Evolutionary conservation across 2,329 filamentous ascomycete genomes (phyloP), one percentile per base, ranked within the genome.

Genomic region (Chaetomium strumarium): DNA sequence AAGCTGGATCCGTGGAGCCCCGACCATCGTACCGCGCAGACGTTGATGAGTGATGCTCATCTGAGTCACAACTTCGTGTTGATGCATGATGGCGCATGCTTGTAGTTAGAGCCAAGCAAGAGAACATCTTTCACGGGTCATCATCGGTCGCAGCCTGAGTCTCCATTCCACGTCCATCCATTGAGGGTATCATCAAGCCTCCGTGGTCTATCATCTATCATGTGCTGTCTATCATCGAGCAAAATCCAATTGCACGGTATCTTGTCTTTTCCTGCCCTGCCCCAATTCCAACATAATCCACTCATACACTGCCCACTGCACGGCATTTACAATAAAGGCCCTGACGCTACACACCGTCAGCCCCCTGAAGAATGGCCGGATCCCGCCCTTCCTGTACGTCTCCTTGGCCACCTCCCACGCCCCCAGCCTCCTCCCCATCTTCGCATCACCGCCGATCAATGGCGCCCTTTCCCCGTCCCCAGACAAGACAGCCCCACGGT

Each of bases 251-350:
- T 41, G 37, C 36, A 8, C 11, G 14, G 3, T 5, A 16, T 13
- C 38, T 33, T 17, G n/a, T 40, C 53, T 57, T 43, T 52, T 59
- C 43, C 63, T 60, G 6, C 67, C 67, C 46, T 70, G 64, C 3
- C 71, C 72, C 19, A 84, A 64, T 62, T 80, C 74, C 24, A 68
- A 65, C 86, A 96, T 92, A 63, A 89, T 80, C 83, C 86, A 90
- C 71, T 96, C 91, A 66, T 96, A 96, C 6, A 89, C 81, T 20
- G 86, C 86, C 91, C 91, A 97, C 72, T 90, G 77, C n/a, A 89
- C 86, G 2, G 92, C 91, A 72, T 96, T 96, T 37, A 96, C 92
- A 48, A 95, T 74, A 67, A 97, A 96, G 0, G 92, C 92, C 60
- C 92, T 76, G 9, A 87, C 70, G 68, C 88, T 95, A 68, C 92